Conservation (phyloP, 2,329 filamentous ascomycete genomes). For the Aspergillus brunneoviolaceus region DNA sequence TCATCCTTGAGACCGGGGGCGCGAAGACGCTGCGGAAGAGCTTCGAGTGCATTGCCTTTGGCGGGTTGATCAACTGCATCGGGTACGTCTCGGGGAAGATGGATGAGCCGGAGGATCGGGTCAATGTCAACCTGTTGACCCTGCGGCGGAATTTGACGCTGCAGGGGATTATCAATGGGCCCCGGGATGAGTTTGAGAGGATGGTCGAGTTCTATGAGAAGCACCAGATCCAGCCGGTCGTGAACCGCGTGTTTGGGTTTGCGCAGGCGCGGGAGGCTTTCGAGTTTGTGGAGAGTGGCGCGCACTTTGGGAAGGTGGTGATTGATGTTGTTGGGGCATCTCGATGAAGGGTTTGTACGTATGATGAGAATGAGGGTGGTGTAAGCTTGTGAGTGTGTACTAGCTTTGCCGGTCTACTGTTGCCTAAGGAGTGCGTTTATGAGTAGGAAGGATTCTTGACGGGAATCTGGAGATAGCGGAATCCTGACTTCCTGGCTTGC, state of each 20-base stretch:
- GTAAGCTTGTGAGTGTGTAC: no score
- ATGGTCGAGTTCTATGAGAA: constrained; percentile 37
- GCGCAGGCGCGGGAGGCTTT: constrained; percentile 54
- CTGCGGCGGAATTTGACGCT: constrained; percentile 53
- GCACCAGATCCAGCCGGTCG: constrained; percentile 41
- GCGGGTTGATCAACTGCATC: constrained; percentile 49
- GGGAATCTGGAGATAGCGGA: no score
- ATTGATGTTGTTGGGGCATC: constrained; percentile 43
- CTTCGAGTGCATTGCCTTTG: constrained; percentile 45
- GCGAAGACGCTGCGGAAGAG: constrained; percentile 52
- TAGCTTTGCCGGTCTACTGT: no score
- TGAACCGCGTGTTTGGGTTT: constrained; percentile 57
- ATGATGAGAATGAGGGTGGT: no score
- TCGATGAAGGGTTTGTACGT: not conserved
- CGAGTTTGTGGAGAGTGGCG: constrained; percentile 52
- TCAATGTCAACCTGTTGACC: constrained; percentile 61
- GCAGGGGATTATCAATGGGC: constrained; percentile 63
- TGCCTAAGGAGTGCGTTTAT: no score
- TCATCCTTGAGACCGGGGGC: constrained; percentile 54
- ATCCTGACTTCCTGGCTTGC: no score
- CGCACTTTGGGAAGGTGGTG: constrained; percentile 57
- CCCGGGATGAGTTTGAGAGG: constrained; percentile 52
- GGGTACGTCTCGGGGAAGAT: constrained; percentile 55
- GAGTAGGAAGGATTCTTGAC: no score
- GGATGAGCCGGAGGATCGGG: constrained; percentile 54